These are phyloP conservation scores for Exophiala spinifera DNA, from an alignment of 2,329 filamentous ascomycete species.

Conservation along the genomic window DNA sequence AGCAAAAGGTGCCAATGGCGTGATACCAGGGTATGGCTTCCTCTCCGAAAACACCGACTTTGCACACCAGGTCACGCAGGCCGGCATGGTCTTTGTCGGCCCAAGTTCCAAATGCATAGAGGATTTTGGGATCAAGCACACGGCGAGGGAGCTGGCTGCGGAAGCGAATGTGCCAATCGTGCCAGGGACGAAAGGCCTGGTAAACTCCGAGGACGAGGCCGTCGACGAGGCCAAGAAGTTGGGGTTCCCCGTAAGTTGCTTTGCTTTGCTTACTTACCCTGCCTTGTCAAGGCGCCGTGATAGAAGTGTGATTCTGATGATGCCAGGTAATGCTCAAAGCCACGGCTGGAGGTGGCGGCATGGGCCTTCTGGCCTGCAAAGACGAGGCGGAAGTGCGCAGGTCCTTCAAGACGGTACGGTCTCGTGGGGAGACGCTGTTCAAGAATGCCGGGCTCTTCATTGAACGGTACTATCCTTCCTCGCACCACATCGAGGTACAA, in stretches of 20 bases:
- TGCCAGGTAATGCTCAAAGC: constrained; percentile 68
- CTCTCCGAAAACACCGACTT: constrained; percentile 63
- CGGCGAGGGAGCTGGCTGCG: constrained; percentile 53
- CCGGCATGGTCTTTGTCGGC: constrained; percentile 59
- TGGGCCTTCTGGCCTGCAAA: constrained; percentile 76
- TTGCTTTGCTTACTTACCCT: no score
- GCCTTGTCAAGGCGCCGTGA: not conserved
- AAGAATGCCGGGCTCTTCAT: constrained; percentile 82
- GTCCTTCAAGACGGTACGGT: constrained; percentile 69
- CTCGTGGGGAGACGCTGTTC: constrained; percentile 74
- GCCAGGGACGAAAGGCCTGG: constrained; percentile 51
- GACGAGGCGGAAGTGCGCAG: constrained; percentile 65
- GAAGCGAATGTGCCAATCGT: constrained; percentile 55
- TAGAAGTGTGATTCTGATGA: not conserved
- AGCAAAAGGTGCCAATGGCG: constrained; percentile 51
- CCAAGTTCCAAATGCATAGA: constrained; percentile 55
- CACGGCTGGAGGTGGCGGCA: constrained; percentile 75
- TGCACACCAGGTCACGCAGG: constrained; percentile 50
- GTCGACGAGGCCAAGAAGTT: constrained; percentile 43
- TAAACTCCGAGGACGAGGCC: constrained; percentile 49
- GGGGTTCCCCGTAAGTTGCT: constrained; percentile 47
- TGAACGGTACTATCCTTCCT: constrained; percentile 75
- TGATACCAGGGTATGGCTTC: constrained; percentile 68
- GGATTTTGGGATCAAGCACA: constrained; percentile 59
- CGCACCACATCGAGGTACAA: constrained; percentile 85